Conservation (phyloP, 495 filamentous ascomycete species). For the Friedmanniomyces endolithicus region DNA sequence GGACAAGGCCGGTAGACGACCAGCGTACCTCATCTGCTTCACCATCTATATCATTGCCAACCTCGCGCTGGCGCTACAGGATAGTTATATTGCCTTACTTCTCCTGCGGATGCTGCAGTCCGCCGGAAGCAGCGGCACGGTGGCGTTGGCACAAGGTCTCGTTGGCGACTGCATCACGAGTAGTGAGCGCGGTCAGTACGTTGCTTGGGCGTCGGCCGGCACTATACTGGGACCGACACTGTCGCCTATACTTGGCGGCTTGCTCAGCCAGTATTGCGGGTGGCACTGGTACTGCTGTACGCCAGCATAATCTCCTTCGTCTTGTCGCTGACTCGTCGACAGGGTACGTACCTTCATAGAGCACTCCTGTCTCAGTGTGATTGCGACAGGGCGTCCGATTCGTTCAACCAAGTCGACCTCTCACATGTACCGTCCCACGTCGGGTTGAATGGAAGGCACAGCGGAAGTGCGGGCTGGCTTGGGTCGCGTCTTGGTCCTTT, state of each 20-base stretch:
- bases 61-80: conserved; percentile 37
- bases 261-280: conserved; percentile 11
- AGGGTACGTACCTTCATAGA: neutral
- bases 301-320: neutral
- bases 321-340: neutral
- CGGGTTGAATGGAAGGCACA: too few species aligned
- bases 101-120: conserved; percentile 40
- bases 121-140: conserved; percentile 36
- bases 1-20: conserved; percentile 37
- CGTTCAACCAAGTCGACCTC: too few species aligned
- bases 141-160: conserved; percentile 32
- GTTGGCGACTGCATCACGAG: conserved; percentile 35
- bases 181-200: conserved; percentile 37
- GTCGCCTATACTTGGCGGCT: conserved; percentile 27
- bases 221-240: conserved; percentile 21
- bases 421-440: too few species aligned
- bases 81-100: conserved; percentile 37
- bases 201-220: conserved; percentile 28
- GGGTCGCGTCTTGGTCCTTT: too few species aligned
- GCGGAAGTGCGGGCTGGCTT: too few species aligned
- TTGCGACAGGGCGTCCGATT: too few species aligned
- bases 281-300: conserved; percentile 12
- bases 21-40: conserved; percentile 35
- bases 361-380: too few species aligned
- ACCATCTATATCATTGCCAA: conserved; percentile 36